Evolutionary conservation across 2,329 filamentous ascomycete genomes (phyloP), one percentile per base, ranked within the genome.

Genomic region (Blastomyces gilchristii): DNA sequence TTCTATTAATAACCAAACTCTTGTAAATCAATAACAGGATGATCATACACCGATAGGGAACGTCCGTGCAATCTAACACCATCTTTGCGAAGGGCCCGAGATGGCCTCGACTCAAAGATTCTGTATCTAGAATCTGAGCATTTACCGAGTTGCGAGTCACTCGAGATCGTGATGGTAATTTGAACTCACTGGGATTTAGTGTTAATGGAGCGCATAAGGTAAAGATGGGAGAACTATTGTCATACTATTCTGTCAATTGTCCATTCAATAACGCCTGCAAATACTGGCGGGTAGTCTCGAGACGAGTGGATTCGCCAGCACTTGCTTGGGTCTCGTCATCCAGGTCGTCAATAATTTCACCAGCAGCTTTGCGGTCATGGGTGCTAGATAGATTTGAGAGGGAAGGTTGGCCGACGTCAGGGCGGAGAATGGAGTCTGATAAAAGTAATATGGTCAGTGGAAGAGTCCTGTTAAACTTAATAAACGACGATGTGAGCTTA

Each of bases 211-310:
- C 60, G 60, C 14, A 56, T 58, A 56, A 45, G 1, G 43, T 43
- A 16, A 47, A 49, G 22, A 43, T 6, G 16, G 39, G 61, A 60
- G 63, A 64, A 65, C 39, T 62, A 45, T 22, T 47, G 16, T 8
- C 74, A 71, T 69, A 79, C 77, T 77, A 78, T 69, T 78, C 73
- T 6, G 76, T 77, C 67, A 77, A 79, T n/a, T 87, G 83, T 1
- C 86, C 83, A 70, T 86, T 85, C 63, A 97, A 75, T 50, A 96
- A 82, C 66, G 87, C 85, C 63, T 90, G 84, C 39, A 97, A 80
- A 72, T 93, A 87, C 68, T 88, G 83, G 56, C 92, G 80, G 12
- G 86, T 87, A 68, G 87, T 85, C 68, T 89, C 87, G 57, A 92
- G 78, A 66, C 85, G 83, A 71, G 84, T 83, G 25, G 88, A 87